A percentile compares a stretch with the other conserved stretches of the same genome.
phyloP scores from a whole-genome alignment of 176 grass and related monocot genomes.

The Pontederia paniculata region DNA sequence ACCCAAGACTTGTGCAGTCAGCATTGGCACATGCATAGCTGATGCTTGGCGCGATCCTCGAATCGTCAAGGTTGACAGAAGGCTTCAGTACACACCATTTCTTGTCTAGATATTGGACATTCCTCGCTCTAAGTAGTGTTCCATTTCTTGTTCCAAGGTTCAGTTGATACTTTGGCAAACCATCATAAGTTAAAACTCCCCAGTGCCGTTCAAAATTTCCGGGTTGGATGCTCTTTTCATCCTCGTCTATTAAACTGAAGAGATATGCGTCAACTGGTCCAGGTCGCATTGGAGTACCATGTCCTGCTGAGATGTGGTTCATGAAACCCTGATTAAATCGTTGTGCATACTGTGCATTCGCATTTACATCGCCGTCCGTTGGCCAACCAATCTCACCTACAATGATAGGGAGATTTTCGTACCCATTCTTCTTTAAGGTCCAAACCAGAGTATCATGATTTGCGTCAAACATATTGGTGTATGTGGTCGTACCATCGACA shows the following conservation, averaged over 20 bases:
- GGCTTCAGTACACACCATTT: slow-evolving; percentile 97
- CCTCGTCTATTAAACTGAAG: slow-evolving; percentile 94
- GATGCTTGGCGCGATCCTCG: slow-evolving; percentile 35
- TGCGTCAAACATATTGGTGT: slow-evolving; percentile 94
- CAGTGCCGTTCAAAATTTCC: slow-evolving; percentile 96
- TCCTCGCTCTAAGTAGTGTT: slow-evolving; percentile 29
- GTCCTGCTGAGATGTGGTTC: slow-evolving; percentile 48
- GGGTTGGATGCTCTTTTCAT: slow-evolving; percentile 91
- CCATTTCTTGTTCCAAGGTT: slow-evolving; percentile 33
- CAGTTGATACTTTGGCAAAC: slow-evolving; percentile 70
- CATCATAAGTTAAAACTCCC: slow-evolving; percentile 86
- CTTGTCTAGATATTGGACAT: slow-evolving; percentile 64
- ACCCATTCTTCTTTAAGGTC: slow-evolving; percentile 91
- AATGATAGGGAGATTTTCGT: slow-evolving; percentile 57
- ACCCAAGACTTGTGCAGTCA: slow-evolving; percentile 90
- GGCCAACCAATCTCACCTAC: slow-evolving; percentile 93
- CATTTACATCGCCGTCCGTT: slow-evolving; percentile 75
- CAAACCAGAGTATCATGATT: slow-evolving; percentile 83
- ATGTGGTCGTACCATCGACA: slow-evolving; percentile 59
- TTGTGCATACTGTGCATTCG: slow-evolving; percentile 56
- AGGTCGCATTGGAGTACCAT: slow-evolving; percentile 67
- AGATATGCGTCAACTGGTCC: slow-evolving; percentile 67
- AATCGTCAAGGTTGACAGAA: slow-evolving; percentile 26
- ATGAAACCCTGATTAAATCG: slow-evolving; percentile 94
- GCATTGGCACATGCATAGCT: slow-evolving; percentile 71